phyloP scores from a whole-genome alignment of 176 grass and related monocot genomes.

The Oryza punctata region DNA sequence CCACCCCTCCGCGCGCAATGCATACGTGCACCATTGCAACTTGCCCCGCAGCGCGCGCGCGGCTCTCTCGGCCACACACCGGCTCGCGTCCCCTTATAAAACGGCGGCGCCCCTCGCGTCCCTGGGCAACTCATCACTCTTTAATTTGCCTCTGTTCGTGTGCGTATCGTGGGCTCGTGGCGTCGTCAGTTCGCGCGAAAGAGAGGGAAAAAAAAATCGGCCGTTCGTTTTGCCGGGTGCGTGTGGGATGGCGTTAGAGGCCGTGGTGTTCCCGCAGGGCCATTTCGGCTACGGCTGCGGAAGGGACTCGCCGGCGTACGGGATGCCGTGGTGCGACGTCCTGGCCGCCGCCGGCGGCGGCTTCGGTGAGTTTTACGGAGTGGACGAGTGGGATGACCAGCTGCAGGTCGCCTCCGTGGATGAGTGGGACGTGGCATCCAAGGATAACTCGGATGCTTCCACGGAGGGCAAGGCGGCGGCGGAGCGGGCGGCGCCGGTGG shows the following conservation, averaged over 20 bases:
- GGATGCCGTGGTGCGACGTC: slow-evolving; percentile 50
- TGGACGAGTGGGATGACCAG: slow-evolving; percentile 35
- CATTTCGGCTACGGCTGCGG: slow-evolving; percentile 49
- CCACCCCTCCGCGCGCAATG: not conserved
- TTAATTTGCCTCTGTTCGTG: not conserved
- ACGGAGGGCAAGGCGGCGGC: slow-evolving; percentile 8
- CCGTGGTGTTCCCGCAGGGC: slow-evolving; percentile 75
- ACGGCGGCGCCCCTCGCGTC: not conserved
- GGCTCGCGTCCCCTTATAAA: slow-evolving; percentile 41
- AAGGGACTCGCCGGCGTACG: slow-evolving; percentile 33
- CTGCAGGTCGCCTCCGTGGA: slow-evolving; percentile 33
- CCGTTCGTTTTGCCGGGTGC: not conserved
- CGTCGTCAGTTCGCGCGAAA: not conserved
- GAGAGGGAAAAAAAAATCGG: not conserved
- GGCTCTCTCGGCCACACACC: not conserved
- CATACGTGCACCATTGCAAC: not conserved
- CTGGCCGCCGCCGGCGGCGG: not conserved
- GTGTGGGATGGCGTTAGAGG: slow-evolving; percentile 72
- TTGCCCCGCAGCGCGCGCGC: too few species aligned
- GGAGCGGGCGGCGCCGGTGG: not conserved
- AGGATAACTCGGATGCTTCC: slow-evolving; percentile 43
- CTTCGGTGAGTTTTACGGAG: slow-evolving; percentile 21
- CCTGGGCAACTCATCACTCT: too few species aligned
- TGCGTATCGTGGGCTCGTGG: not conserved
- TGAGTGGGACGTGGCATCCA: slow-evolving; percentile 58